Conservation (phyloP, 129 eudicot species). For the Ambrosia artemisiifolia region DNA sequence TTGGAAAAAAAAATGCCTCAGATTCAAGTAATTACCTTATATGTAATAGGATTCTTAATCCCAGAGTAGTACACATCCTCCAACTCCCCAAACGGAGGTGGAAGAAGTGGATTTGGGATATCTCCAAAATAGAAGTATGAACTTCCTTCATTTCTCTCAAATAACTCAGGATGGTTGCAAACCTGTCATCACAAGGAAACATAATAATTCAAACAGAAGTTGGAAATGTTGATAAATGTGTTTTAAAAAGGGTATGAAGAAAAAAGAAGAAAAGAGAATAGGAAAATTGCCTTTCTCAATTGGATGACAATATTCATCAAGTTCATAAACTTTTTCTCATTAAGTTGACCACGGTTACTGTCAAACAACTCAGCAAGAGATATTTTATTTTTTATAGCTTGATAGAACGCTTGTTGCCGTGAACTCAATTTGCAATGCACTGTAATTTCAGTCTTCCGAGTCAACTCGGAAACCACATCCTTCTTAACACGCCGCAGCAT, state of each 20-base stretch:
- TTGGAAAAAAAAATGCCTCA: background rate
- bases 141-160: slow-evolving; percentile 98
- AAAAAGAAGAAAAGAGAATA: background rate
- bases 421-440: slow-evolving; percentile 97
- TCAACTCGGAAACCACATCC: slow-evolving; percentile 86
- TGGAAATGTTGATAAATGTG: slow-evolving; percentile 6
- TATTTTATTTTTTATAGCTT: slow-evolving; percentile 97
- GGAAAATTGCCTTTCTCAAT: slow-evolving; percentile 69
- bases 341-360: slow-evolving; percentile 79
- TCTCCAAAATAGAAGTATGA: slow-evolving; percentile 82
- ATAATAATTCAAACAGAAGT: slow-evolving; percentile 11
- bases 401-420: slow-evolving; percentile 94
- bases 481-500: slow-evolving; percentile 96
- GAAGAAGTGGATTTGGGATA: slow-evolving; percentile 74
- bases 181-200: slow-evolving; percentile 51
- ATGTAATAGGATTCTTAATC: slow-evolving; percentile 74
- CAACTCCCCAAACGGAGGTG: slow-evolving; percentile 84
- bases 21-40: slow-evolving; percentile 42
- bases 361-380: slow-evolving; percentile 96
- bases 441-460: slow-evolving; percentile 70
- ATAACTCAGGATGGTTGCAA: slow-evolving; percentile 97
- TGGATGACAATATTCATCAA: slow-evolving; percentile 98
- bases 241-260: background rate
- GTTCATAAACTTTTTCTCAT: slow-evolving; percentile 76
- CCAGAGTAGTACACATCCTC: slow-evolving; percentile 85